These are phyloP conservation scores for Kodamaea plutei DNA, from an alignment of 1,139 yeast genomes.

Conservation along the genomic window DNA sequence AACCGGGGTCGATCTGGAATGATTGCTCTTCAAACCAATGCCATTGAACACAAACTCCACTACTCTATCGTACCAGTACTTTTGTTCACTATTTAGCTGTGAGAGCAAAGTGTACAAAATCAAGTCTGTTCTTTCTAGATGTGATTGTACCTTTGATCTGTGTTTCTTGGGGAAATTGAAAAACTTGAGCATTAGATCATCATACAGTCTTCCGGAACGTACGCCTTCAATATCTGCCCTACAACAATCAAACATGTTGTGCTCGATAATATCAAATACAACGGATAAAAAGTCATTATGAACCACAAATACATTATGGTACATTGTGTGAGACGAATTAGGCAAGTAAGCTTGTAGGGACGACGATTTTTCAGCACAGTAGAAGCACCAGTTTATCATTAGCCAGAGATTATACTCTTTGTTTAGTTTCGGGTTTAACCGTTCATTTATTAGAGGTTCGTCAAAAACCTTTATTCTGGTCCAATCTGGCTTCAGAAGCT, in stretches of 20 bases:
- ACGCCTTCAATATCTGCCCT: slow-evolving; percentile 5
- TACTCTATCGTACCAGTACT: slow-evolving; percentile 32
- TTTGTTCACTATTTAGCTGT: slow-evolving; percentile 16
- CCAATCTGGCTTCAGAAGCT: slow-evolving; percentile 7
- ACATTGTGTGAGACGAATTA: slow-evolving; percentile 18
- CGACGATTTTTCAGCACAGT: slow-evolving; percentile 27
- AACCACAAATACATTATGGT: slow-evolving; percentile 22
- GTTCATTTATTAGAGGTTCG: slow-evolving; percentile 24
- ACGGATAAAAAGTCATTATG: slow-evolving; percentile 18
- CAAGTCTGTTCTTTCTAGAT: slow-evolving; percentile 11
- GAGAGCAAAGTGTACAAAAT: slow-evolving; percentile 15
- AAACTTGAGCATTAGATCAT: slow-evolving; percentile 5
- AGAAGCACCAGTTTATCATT: slow-evolving; percentile 32
- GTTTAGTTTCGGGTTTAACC: slow-evolving; percentile 20
- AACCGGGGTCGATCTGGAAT: slow-evolving; percentile 23
- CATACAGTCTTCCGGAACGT: not conserved
- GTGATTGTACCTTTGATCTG: slow-evolving; percentile 8
- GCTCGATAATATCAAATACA: slow-evolving; percentile 21
- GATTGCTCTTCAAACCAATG: slow-evolving; percentile 14
- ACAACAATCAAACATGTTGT: slow-evolving; percentile 16
- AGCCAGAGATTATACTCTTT: slow-evolving; percentile 27
- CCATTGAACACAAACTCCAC: slow-evolving; percentile 30
- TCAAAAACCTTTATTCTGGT: slow-evolving; percentile 25
- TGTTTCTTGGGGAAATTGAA: slow-evolving; percentile 8
- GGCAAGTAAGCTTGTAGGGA: slow-evolving; percentile 14